These are phyloP conservation scores for Exophiala spinifera DNA, from an alignment of 2,329 filamentous ascomycete genomes.

Conservation along the genomic window DNA sequence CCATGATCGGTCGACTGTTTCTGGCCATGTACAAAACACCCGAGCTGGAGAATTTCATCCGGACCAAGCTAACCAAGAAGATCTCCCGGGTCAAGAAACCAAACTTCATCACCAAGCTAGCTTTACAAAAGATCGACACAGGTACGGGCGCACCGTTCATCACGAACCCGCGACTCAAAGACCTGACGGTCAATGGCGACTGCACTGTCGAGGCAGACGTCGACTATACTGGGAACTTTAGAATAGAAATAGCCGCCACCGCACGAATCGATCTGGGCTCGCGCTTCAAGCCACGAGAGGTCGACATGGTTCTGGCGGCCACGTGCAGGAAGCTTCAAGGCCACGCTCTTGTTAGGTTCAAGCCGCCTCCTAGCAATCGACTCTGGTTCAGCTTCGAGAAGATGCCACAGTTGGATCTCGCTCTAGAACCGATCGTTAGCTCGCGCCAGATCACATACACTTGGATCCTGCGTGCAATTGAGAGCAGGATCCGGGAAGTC, in stretches of 20 bases:
- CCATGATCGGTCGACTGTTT: conserved; percentile 82
- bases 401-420: conserved; percentile 90
- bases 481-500: conserved; percentile 91
- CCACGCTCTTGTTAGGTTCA: conserved; percentile 79
- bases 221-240: conserved; percentile 83
- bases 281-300: conserved; percentile 84
- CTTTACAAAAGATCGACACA: conserved; percentile 78
- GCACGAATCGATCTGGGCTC: conserved; percentile 85
- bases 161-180: conserved; percentile 81
- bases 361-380: conserved; percentile 91
- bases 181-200: conserved; percentile 88
- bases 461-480: conserved; percentile 86
- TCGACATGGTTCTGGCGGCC: conserved; percentile 82
- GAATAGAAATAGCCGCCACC: conserved; percentile 86
- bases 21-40: conserved; percentile 81
- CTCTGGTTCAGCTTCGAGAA: conserved; percentile 94
- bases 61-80: conserved; percentile 89
- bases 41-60: conserved; percentile 74
- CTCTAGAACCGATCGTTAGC: conserved; percentile 93
- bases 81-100: conserved; percentile 91
- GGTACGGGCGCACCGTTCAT: conserved; percentile 84
- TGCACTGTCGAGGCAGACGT: conserved; percentile 83
- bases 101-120: conserved; percentile 79
- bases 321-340: conserved; percentile 82
- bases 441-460: conserved; percentile 93